Base-by-base conservation (phyloP, 169 alveolate genomes). In the Cryptosporidium baileyi region DNA sequence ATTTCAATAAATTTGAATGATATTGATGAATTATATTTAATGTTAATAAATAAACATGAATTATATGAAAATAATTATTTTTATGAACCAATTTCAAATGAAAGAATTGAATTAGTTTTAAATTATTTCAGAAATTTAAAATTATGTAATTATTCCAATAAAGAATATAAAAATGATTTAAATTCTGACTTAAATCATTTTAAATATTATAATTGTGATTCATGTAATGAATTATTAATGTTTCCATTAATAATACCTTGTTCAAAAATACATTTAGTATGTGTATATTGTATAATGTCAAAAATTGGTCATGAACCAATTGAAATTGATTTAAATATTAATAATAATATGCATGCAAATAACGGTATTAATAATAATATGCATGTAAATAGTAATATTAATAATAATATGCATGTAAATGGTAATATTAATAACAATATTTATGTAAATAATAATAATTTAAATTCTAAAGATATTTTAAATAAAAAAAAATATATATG, bases 231-330 rank as follows among this genome's bases (percentile, higher is more conserved):
- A 3, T 3, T 38, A 6, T 1, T 59, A 19, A 40, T 74, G 49
- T 74, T 74, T 74, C 85, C 85, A 1, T 41, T 74, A 9, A 54
- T 74, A n/a, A 57, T 74, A 6, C 85, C 85, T 19, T 74, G 85
- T 57, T 36, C 65, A 9, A 54, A 54, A 24, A 26, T 74, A 36
- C 85, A 74, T n/a, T n/a, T 74, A 36, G 60, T 41, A 5, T 74
- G 85, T 41, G 41, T 54, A 17, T 40, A 74, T 51, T 67, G 82
- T 36, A 67, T 67, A 2, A 67, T 67, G 85, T 24, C 32, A 0
- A 59, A 59, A 34, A 49, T 47, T 15, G 82, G 82, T 8, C 51
- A 67, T 36, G 19, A 11, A 17, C 82, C 82, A 47, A 52, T 67
- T 24, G n/a, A 47, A 7, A 57, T 67, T n/a, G 54, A 67, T 34